Base-by-base conservation (phyloP, 202 grass and related monocot genomes). In the Schoenoplectus triqueter region DNA sequence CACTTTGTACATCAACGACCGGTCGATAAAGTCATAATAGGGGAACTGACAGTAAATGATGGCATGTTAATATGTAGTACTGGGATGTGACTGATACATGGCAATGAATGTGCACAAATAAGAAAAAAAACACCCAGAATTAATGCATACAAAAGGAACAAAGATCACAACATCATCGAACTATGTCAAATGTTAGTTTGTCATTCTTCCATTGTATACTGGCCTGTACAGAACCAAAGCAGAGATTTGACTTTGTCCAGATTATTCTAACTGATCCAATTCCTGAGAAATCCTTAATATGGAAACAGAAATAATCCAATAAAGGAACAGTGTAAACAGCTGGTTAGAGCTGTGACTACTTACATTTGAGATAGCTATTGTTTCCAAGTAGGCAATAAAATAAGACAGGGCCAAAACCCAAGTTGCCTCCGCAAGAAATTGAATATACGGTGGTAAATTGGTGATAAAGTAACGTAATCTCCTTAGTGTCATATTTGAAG, bases 361-460 rank as follows among this genome's bases (percentile, higher is more conserved):
- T 95, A 98, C 95, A 89, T 98, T 98, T 93, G 95, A 82, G 86
- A 98, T 98, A 48, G 95, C 92, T 85, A 98, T 8, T 13, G 95
- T 98, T 78, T 98, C 95, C 88, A 95, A 80, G 85, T 90, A 98
- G 18, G 95, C 95, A 84, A 98, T 89, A 85, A 95, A 95, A 87
- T 98, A 98, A 44, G 92, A 95, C 8, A 98, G 84, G 22, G 81
- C 91, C 63, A 95, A 93, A 83, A 98, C 80, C 95, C 92, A 98
- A 70, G 89, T 81, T 7, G 85, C 89, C 80, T 98, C 88, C 80
- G 86, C 88, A 62, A 78, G 86, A 86, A 94, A 91, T 46, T 40
- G 91, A 82, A 93, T 82, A 65, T 86, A 92, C 11, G 86, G 88
- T 80, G 95, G 95, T 31, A 90, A 85, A 59, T 90, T 62, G 50